These are phyloP conservation scores for Pseudotsuga menziesii DNA, from an alignment of 75 land plant genomes.

Conservation along the genomic window DNA sequence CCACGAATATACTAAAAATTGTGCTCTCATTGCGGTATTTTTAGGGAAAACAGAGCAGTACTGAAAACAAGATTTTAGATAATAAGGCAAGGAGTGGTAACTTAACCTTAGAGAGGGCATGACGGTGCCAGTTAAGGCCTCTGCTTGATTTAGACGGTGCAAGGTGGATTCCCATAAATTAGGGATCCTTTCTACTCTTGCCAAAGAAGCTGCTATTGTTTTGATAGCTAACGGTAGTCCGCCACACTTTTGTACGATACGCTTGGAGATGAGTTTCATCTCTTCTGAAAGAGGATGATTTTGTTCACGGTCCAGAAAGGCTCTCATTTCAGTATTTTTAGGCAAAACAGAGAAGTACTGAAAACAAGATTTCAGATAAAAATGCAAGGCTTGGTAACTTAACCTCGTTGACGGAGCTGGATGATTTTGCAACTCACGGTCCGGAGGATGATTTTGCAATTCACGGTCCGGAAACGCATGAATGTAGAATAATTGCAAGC, in stretches of 20 bases:
- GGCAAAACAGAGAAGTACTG: no score
- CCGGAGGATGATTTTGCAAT: not conserved
- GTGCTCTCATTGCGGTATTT: not conserved
- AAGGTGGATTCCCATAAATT: not conserved
- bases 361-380: no score
- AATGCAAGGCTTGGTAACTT: no score
- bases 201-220: conserved; percentile 1
- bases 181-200: not conserved
- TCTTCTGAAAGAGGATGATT: not conserved
- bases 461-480: not conserved
- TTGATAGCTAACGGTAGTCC: not conserved
- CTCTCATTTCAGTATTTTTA: not conserved
- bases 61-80: not conserved
- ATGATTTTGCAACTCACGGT: not conserved
- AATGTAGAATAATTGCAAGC: not conserved
- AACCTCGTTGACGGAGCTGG: no score
- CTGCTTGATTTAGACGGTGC: not conserved
- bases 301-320: not conserved
- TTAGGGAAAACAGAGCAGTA: not conserved
- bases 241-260: not conserved
- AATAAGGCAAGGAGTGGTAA: not conserved
- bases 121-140: not conserved
- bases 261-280: no score
- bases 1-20: not conserved
- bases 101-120: not conserved